Base-by-base conservation (phyloP, 495 filamentous ascomycete species). In the Pseudomonodictys pantanalensis region DNA sequence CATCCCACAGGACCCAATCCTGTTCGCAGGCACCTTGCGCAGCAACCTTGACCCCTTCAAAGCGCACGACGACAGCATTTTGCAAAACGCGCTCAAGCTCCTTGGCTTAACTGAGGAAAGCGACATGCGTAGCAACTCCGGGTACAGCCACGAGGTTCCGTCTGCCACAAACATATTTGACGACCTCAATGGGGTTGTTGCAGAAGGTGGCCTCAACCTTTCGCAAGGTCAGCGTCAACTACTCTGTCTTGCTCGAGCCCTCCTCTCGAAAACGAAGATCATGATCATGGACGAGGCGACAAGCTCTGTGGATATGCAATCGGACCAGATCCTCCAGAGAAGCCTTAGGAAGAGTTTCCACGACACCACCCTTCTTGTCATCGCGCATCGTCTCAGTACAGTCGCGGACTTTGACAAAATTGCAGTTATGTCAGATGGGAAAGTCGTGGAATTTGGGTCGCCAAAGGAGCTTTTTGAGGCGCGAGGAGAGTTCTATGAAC, bases 31-130 rank as follows among this genome's bases (percentile, higher is more conserved):
- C 15, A 93, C 91, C 3, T 75, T 96, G 30, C 82, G 90, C 39
- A 81, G 79, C 15, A 96, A 96, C 64, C 81, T 95, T 22, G 91
- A 96, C 67, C 83, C 91, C n/a, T n/a, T n/a, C n/a, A n/a, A n/a
- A n/a, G n/a, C n/a, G n/a, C n/a, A n/a, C n/a, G n/a, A n/a, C n/a
- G n/a, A n/a, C n/a, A n/a, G n/a, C n/a, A n/a, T n/a, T n/a, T n/a
- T n/a, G n/a, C n/a, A n/a, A n/a, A n/a, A n/a, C n/a, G n/a, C n/a
- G n/a, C 0, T 91, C 92, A 65, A 76, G 86, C 41, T 75, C 90
- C 52, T 83, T 89, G 46, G 20, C 46, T 49, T 17, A 26, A 49
- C 46, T 22, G 23, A 26, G 10, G 30, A 28, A 49, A 28, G 46
- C 26, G 30, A 49, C n/a, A n/a, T n/a, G 46, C 48, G 38, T 18